Percentiles rank a stretch among this genome's conserved stretches.
phyloP scores from a whole-genome alignment of 257 asterid genomes.

The Jaltomata sinuosa region DNA sequence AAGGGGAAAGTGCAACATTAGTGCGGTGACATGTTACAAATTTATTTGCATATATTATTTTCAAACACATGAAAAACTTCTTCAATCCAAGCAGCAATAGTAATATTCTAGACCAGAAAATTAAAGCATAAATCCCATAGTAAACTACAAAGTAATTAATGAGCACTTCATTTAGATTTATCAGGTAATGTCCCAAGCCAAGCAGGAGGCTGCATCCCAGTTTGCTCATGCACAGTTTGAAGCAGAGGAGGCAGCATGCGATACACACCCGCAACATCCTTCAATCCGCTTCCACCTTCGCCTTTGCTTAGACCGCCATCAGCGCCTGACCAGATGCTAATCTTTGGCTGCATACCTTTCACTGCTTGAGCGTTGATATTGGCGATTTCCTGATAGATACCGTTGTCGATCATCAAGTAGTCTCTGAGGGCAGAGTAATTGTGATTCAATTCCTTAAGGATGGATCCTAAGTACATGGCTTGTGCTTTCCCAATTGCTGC shows the following conservation, averaged over 20 bases:
- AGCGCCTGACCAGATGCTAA: slow-evolving; percentile 1
- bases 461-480: not conserved
- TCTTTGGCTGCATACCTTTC: not conserved
- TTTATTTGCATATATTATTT: not conserved
- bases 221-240: slow-evolving; percentile 3
- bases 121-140: not conserved
- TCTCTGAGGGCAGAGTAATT: slow-evolving; percentile 2
- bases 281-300: not conserved
- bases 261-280: not conserved
- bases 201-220: slow-evolving; percentile 8
- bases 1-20: not conserved
- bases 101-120: not conserved
- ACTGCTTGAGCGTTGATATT: slow-evolving; percentile 3
- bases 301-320: not conserved
- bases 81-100: not conserved
- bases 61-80: not conserved
- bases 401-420: slow-evolving; percentile 1
- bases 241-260: slow-evolving; percentile 2
- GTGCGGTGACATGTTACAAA: too few relatives aligned
- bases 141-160: not conserved
- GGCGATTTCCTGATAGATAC: not conserved
- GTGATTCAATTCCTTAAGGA: not conserved
- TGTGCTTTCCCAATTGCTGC: not conserved
- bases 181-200: slow-evolving; percentile 1
- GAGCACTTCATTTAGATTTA: not conserved